Conservation (phyloP, 2,329 filamentous ascomycete genomes). For the Elsinoe necatrix region DNA sequence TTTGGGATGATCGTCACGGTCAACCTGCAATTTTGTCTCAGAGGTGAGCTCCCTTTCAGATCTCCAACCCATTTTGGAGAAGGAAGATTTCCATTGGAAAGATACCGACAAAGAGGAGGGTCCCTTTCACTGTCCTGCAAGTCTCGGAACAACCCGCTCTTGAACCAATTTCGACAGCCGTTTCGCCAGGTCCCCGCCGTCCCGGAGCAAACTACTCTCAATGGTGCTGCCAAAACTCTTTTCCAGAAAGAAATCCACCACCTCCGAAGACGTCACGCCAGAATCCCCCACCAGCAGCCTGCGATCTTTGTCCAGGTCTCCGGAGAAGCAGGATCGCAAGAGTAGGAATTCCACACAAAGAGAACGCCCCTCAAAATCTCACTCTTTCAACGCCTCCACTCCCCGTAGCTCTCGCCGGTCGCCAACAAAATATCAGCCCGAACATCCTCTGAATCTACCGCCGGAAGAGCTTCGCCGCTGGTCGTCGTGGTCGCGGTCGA, state of each 20-base stretch:
- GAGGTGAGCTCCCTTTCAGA: background rate
- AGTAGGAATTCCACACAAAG: conserved; percentile 13
- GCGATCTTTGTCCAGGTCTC: conserved; percentile 4
- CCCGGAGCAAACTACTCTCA: conserved; percentile 12
- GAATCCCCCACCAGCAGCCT: conserved; percentile 10
- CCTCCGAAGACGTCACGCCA: conserved; percentile 12
- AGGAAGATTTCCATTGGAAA: background rate
- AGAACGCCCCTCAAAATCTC: conserved; percentile 11
- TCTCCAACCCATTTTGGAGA: background rate
- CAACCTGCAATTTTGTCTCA: conserved; percentile 2
- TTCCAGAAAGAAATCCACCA: conserved; percentile 21
- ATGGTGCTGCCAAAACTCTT: conserved; percentile 19
- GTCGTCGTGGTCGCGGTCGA: conserved; percentile 53
- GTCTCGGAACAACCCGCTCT: conserved; percentile 14
- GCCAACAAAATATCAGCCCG: conserved; percentile 45
- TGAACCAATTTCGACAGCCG: conserved; percentile 12
- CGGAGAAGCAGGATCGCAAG: conserved; percentile 11
- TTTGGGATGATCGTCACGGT: conserved; percentile 11
- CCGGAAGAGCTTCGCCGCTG: conserved; percentile 78
- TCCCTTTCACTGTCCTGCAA: conserved; percentile 1
- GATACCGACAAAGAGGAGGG: background rate
- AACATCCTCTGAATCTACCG: conserved; percentile 83
- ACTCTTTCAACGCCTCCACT: conserved; percentile 13
- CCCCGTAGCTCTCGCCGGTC: conserved; percentile 24
- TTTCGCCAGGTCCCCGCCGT: conserved; percentile 3